phyloP scores from a whole-genome alignment of 441 rosid species.

The Kokia cookei region DNA sequence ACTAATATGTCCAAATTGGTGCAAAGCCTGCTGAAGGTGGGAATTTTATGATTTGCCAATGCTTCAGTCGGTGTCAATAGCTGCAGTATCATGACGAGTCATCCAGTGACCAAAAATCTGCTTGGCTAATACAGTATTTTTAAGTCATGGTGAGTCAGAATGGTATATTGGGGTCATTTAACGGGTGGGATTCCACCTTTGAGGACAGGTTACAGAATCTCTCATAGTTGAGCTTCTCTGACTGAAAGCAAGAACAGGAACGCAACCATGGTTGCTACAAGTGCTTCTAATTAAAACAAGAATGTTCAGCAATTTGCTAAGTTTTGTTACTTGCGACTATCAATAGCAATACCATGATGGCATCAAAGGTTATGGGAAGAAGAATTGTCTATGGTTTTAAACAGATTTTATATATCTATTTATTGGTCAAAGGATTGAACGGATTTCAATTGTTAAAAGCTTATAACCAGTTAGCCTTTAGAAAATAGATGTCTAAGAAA shows the following conservation, averaged over 20 bases:
- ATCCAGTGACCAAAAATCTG: not conserved
- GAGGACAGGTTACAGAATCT: constrained; percentile 30
- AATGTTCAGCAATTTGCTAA: too few species aligned
- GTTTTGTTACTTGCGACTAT: not conserved
- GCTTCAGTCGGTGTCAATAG: not conserved
- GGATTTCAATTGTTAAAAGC: too few species aligned
- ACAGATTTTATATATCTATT: too few species aligned
- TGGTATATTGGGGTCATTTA: not conserved
- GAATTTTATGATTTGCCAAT: too few species aligned
- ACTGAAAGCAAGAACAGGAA: constrained; percentile 32
- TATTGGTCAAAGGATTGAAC: too few species aligned
- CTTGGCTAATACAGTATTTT: not conserved
- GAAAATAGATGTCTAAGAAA: too few species aligned
- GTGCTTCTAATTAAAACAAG: too few species aligned
- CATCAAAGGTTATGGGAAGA: not conserved
- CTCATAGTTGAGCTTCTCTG: constrained; percentile 67
- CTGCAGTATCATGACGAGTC: not conserved
- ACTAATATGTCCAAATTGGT: too few species aligned
- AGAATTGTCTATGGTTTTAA: too few species aligned
- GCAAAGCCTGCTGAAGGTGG: too few species aligned
- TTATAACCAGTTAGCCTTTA: too few species aligned
- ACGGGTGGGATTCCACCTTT: not conserved
- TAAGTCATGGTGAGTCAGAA: not conserved
- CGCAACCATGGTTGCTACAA: too few species aligned
- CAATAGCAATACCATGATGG: not conserved